Evolutionary conservation across 2,329 filamentous ascomycete species (phyloP).

Genomic region (Thermoascus crustaceus): DNA sequence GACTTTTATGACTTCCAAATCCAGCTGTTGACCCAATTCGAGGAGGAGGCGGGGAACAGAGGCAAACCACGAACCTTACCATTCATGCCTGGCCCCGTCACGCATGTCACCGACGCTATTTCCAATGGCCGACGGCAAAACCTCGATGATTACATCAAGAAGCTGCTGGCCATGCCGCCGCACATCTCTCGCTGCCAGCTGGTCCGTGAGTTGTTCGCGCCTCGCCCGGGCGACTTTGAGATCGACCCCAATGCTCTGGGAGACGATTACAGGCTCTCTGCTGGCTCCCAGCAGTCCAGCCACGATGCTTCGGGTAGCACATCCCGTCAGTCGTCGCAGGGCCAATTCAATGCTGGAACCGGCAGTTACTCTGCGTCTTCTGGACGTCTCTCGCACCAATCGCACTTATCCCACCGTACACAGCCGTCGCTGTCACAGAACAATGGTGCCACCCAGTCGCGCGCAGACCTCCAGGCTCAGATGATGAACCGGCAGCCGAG

Average conservation of each 20-base stretch:
- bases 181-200: constrained; percentile 79
- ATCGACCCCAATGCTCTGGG: constrained; percentile 61
- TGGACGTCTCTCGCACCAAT: constrained; percentile 20
- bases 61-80: constrained; percentile 74
- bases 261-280: constrained; percentile 68
- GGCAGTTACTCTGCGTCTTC: constrained; percentile 48
- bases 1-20: constrained; percentile 99
- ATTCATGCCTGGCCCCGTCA: constrained; percentile 97
- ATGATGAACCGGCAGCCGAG: constrained; percentile 43
- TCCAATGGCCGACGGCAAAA: constrained; percentile 89
- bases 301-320: constrained; percentile 53
- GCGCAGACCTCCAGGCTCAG: constrained; percentile 24
- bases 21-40: constrained; percentile 82
- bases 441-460: constrained; percentile 32
- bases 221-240: constrained; percentile 85
- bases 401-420: constrained; percentile 31
- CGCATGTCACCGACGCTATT: constrained; percentile 95
- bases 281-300: constrained; percentile 56
- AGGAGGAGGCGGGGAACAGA: constrained; percentile 82
- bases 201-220: constrained; percentile 84
- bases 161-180: constrained; percentile 69
- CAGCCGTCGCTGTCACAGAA: constrained; percentile 24
- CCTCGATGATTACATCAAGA: constrained; percentile 91
- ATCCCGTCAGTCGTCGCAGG: constrained; percentile 58
- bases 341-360: constrained; percentile 52